These are phyloP conservation scores for Candida rishiriensis DNA, from an alignment of 805 yeast species.

Conservation along the genomic window DNA sequence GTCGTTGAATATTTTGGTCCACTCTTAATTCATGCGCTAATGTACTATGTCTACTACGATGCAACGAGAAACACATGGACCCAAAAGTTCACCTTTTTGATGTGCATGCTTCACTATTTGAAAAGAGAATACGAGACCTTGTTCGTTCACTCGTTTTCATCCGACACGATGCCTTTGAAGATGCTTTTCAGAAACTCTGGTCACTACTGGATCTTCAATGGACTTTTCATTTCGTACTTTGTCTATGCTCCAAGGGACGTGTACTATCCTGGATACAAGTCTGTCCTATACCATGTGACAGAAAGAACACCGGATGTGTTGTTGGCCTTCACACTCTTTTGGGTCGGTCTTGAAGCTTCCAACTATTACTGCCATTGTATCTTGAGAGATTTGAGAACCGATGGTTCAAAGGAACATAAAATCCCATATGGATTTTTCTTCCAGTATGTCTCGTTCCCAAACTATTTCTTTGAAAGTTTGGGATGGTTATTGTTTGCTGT, in stretches of 20 bases:
- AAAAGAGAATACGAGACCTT: conserved; percentile 89
- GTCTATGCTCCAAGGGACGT: conserved; percentile 28
- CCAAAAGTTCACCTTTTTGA: conserved; percentile 48
- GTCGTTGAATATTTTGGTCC: conserved; percentile 90
- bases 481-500: conserved; percentile 71
- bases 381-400: conserved; percentile 54
- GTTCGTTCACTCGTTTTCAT: conserved; percentile 79
- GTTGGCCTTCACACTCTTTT: conserved; percentile 36
- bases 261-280: conserved; percentile 19
- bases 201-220: conserved; percentile 93
- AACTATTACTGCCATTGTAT: conserved; percentile 70
- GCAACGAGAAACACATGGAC: conserved; percentile 41
- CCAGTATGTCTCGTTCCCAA: conserved; percentile 80
- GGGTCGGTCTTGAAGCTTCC: conserved; percentile 61
- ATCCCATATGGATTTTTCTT: conserved; percentile 87
- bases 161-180: conserved; percentile 87
- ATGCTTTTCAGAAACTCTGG: conserved; percentile 83
- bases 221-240: conserved; percentile 39
- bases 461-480: conserved; percentile 82
- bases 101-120: conserved; percentile 70
- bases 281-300: conserved; percentile 41
- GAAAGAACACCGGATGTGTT: conserved; percentile 32
- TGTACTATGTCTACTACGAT: conserved; percentile 44
- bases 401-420: conserved; percentile 52
- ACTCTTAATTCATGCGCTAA: conserved; percentile 66